phyloP scores from a whole-genome alignment of 2,329 filamentous ascomycete genomes.

The Paracamarosporium sp. region DNA sequence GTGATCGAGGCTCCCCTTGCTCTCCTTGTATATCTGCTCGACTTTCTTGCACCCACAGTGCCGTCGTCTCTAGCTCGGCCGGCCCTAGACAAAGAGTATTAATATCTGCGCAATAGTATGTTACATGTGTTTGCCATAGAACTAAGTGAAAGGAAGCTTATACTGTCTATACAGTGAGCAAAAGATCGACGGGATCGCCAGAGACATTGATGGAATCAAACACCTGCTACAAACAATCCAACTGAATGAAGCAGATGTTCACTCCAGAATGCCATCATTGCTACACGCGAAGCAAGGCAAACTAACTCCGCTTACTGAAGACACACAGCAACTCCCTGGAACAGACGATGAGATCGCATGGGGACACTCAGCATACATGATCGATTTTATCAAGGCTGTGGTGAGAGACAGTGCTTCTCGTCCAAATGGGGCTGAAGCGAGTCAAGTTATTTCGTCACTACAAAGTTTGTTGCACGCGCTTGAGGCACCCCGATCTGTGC shows the following conservation, averaged over 20 bases:
- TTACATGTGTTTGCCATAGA: not conserved
- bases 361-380: conserved; percentile 45
- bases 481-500: conserved; percentile 1
- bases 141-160: not conserved
- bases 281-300: not conserved
- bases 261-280: not conserved
- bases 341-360: conserved; percentile 22
- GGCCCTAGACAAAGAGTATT: conserved; percentile 42
- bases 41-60: conserved; percentile 46
- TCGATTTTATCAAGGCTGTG: conserved; percentile 42
- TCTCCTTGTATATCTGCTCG: conserved; percentile 44
- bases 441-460: conserved; percentile 5
- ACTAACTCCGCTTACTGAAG: too few relatives aligned
- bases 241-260: not conserved
- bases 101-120: conserved; percentile 47
- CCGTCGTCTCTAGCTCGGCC: conserved; percentile 28
- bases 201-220: conserved; percentile 33
- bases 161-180: conserved; percentile 32
- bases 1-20: conserved; percentile 39
- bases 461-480: conserved; percentile 8
- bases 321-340: not conserved
- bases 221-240: conserved; percentile 15
- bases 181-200: conserved; percentile 45
- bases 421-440: conserved; percentile 7
- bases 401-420: conserved; percentile 13